Percentiles rank a stretch among this genome's conserved stretches.
Conservation (phyloP, 306 rosid genomes). For the Hippophae gyantsensis region DNA sequence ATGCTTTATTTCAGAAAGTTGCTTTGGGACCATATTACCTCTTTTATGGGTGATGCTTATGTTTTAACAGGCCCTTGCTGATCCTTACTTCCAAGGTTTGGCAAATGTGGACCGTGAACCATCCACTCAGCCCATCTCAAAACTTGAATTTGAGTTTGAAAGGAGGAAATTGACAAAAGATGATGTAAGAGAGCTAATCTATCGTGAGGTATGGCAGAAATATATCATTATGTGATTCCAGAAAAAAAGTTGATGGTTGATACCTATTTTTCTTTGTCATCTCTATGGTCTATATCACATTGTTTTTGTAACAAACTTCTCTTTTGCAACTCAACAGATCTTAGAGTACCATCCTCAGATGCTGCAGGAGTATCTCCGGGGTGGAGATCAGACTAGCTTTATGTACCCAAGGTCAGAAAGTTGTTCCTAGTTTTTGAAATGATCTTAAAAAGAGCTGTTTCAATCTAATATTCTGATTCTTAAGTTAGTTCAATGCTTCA, state of each 20-base stretch:
- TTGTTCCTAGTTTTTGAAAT: not conserved
- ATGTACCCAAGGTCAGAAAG: slow-evolving; percentile 86
- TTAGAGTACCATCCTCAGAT: slow-evolving; percentile 99
- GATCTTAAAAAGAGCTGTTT: not conserved
- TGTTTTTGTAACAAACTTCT: slow-evolving; percentile 15
- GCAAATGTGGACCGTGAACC: slow-evolving; percentile 88
- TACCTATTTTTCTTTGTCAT: slow-evolving; percentile 7
- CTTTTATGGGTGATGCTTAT: slow-evolving; percentile 14
- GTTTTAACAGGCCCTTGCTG: slow-evolving; percentile 62
- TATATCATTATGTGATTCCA: not conserved
- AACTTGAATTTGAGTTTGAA: slow-evolving; percentile 97
- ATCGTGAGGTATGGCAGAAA: slow-evolving; percentile 60
- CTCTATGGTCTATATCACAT: not conserved
- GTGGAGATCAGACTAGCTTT: slow-evolving; percentile 97
- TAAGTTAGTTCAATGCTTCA: too few relatives aligned
- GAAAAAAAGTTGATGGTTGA: slow-evolving; percentile 6
- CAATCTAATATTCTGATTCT: too few relatives aligned
- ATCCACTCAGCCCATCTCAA: slow-evolving; percentile 79
- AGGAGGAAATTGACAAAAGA: slow-evolving; percentile 84
- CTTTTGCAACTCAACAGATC: slow-evolving; percentile 50
- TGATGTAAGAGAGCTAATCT: slow-evolving; percentile 92
- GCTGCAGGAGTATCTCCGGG: slow-evolving; percentile 87
- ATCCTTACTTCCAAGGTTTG: slow-evolving; percentile 78
- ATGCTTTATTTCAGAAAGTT: not conserved
- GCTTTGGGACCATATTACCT: slow-evolving; percentile 11